Conservation (phyloP, 2,329 filamentous ascomycete species). For the Phyllosticta capitalensis region DNA sequence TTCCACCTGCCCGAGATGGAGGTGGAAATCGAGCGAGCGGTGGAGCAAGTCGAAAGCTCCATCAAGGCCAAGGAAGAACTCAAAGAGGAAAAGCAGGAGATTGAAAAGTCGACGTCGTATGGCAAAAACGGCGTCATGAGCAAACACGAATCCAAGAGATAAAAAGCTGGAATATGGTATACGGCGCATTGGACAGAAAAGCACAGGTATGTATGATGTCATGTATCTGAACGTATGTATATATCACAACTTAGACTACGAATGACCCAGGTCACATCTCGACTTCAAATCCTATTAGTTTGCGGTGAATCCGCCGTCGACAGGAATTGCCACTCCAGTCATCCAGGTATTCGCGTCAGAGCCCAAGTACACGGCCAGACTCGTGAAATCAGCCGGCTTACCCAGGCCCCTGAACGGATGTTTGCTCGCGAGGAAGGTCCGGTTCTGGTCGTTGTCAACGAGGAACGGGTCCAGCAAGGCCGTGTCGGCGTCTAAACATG, state of each 20-base stretch:
- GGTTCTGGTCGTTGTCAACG: slow-evolving; percentile 19
- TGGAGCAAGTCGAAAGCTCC: slow-evolving; percentile 39
- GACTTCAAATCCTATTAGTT: not conserved
- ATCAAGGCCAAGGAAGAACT: slow-evolving; percentile 32
- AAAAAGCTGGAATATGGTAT: not conserved
- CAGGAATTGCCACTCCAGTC: slow-evolving; percentile 30
- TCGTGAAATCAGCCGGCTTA: slow-evolving; percentile 23
- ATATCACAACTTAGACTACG: slow-evolving; percentile 5
- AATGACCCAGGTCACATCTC: not conserved
- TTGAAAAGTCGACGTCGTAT: slow-evolving; percentile 23
- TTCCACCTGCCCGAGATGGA: slow-evolving; percentile 43
- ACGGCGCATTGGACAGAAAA: slow-evolving; percentile 3
- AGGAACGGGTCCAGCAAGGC: slow-evolving; percentile 17
- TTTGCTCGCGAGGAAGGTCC: slow-evolving; percentile 24
- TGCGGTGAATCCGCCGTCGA: slow-evolving; percentile 33
- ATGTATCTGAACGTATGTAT: slow-evolving; percentile 1
- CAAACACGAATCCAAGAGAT: not conserved
- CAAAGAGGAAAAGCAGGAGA: slow-evolving; percentile 27
- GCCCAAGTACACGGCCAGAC: slow-evolving; percentile 36
- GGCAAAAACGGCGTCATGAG: not conserved
- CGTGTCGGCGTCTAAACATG: slow-evolving; percentile 17
- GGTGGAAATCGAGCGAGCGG: slow-evolving; percentile 44
- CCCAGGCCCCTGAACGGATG: slow-evolving; percentile 26
- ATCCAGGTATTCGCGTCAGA: slow-evolving; percentile 37
- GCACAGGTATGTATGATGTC: slow-evolving; percentile 5